Percentiles rank a stretch among this genome's conserved stretches.
These are phyloP conservation scores for Syncephalastrum racemosum DNA, from an alignment of 371 early-diverging fungal species.

Conservation along the genomic window DNA sequence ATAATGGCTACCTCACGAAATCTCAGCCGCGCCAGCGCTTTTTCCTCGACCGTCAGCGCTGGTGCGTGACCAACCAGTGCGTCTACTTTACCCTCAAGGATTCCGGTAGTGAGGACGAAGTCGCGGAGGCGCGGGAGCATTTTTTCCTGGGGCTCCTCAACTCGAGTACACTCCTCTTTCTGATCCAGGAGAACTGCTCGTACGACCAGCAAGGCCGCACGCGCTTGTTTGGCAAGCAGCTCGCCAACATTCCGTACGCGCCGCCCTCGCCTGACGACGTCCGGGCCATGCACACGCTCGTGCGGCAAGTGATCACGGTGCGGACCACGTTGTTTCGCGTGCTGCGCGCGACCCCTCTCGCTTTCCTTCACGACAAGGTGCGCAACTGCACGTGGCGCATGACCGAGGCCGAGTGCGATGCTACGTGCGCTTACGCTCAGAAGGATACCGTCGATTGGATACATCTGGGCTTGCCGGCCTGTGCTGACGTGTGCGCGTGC, in stretches of 20 bases:
- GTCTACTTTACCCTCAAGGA: conserved; percentile 56
- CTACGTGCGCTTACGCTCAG: not conserved
- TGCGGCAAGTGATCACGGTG: conserved; percentile 15
- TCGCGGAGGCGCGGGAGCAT: conserved; percentile 8
- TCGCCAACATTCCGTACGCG: conserved; percentile 67
- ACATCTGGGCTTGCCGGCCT: not conserved
- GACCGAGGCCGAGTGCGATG: conserved; percentile 7
- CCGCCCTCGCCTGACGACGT: conserved; percentile 22
- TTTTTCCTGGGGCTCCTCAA: conserved; percentile 60
- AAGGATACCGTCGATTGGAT: not conserved
- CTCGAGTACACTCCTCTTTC: conserved; percentile 56
- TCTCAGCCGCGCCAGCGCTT: conserved; percentile 62
- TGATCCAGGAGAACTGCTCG: conserved; percentile 50
- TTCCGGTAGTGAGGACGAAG: conserved; percentile 20
- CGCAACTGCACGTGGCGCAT: conserved; percentile 37
- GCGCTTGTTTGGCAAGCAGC: conserved; percentile 59
- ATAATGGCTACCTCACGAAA: conserved; percentile 62
- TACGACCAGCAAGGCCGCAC: conserved; percentile 67
- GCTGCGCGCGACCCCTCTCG: conserved; percentile 1
- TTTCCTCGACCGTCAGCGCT: conserved; percentile 45
- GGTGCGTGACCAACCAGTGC: conserved; percentile 59
- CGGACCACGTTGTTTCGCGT: conserved; percentile 26
- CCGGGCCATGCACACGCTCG: conserved; percentile 20
- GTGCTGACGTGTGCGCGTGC: not conserved
- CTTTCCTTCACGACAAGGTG: conserved; percentile 27